A percentile compares a stretch with the other conserved stretches of the same genome.
Evolutionary conservation across 2,329 filamentous ascomycete species (phyloP).

Genomic region (Phialocephala sp.): DNA sequence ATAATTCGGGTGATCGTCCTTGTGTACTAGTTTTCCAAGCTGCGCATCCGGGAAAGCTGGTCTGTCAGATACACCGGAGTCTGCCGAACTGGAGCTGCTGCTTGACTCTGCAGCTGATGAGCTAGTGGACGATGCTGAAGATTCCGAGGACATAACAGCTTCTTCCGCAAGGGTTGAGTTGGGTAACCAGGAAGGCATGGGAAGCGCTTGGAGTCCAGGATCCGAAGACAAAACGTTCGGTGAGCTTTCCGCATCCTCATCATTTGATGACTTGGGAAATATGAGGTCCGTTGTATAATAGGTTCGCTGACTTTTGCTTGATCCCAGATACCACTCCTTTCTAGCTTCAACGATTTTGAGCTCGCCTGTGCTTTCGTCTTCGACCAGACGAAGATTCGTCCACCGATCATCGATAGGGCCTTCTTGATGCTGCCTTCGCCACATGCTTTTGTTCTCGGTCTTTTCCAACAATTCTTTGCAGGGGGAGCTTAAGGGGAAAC

Average conservation of each 20-base stretch:
- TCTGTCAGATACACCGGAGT: slow-evolving; percentile 17
- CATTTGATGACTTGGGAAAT: slow-evolving; percentile 44
- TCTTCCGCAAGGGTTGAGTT: not conserved
- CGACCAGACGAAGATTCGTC: slow-evolving; percentile 68
- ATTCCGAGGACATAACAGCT: not conserved
- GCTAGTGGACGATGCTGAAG: slow-evolving; percentile 18
- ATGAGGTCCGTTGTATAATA: slow-evolving; percentile 66
- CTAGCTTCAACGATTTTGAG: slow-evolving; percentile 70
- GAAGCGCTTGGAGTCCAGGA: not conserved
- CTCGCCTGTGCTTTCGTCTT: slow-evolving; percentile 62
- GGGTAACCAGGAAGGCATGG: slow-evolving; percentile 3
- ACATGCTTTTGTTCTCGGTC: slow-evolving; percentile 56
- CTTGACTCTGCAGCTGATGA: slow-evolving; percentile 4
- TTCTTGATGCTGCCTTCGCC: slow-evolving; percentile 70
- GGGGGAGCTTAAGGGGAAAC: slow-evolving; percentile 62
- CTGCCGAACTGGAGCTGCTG: slow-evolving; percentile 1
- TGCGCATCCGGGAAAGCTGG: slow-evolving; percentile 35
- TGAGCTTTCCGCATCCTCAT: slow-evolving; percentile 20
- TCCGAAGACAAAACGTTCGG: not conserved
- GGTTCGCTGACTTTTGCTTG: slow-evolving; percentile 64
- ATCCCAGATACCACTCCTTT: slow-evolving; percentile 67
- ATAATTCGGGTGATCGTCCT: slow-evolving; percentile 46
- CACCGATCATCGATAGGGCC: slow-evolving; percentile 77
- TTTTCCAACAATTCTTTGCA: slow-evolving; percentile 47
- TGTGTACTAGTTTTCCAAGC: slow-evolving; percentile 32